Base-by-base conservation (phyloP, 805 yeast genomes). In the Debaryomyces prosopidis region DNA sequence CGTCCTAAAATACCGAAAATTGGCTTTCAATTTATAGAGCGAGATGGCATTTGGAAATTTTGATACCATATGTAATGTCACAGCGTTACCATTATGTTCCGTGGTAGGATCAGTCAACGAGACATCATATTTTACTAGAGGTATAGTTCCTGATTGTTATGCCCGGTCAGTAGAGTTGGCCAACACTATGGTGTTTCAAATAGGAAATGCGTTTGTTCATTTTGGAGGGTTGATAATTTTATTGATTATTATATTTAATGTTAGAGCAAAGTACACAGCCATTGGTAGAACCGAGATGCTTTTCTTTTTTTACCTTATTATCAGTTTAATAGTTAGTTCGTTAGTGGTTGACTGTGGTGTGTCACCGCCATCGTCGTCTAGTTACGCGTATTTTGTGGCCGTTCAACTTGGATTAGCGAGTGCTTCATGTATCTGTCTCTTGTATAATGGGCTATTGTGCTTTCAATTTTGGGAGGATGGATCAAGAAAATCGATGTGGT, bases 391-490 rank as follows among this genome's bases (percentile, higher is more conserved):
- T 62, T 87, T 91, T 62, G 97, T 89, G 4, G 82, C 94, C 11
- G 73, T 84, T 5, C 97, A 92, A 62, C 62, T 85, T 17, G 96
- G 92, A 0, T 57, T 88, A 15, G 76, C 86, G 0, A 82, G 90
- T 10, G 84, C 87, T 0, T 76, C 84, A 28, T 87, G 96, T 58
- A 74, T 84, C 73, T 66, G 86, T 34, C 63, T 92, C 43, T 68
- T 87, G 59, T 71, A 81, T 43, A 84, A 85, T 48, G 97, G 97
- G 3, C 60, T 94, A 4, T 66, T 90, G 15, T 91, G 92, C 15
- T 89, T 89, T 63, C 94, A 90, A 63, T 67, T 91, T 30, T 94
- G 96, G 95, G 97, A 91, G 63, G 99, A 92, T 64, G 97, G 97
- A 15, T 85, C 96, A 1, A 59, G 63, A 14, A 71, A 60, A 46